Conservation (phyloP, 768 basidiomycete genomes). For the Rhodosporidiobolus sp. region DNA sequence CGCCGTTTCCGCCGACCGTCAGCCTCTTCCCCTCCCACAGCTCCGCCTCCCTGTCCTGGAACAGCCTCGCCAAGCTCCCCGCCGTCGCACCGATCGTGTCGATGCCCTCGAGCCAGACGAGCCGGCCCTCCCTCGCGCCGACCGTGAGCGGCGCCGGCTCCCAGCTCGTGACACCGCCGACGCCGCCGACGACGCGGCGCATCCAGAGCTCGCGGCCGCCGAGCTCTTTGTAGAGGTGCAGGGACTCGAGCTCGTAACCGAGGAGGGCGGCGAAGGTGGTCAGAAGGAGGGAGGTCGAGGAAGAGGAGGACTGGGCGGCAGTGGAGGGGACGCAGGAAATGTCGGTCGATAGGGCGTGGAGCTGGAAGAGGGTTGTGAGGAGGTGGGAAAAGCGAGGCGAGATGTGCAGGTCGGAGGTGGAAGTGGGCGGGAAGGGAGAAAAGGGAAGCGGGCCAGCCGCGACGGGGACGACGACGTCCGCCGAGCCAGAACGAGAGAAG, state of each 20-base stretch:
- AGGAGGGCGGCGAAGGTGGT: constrained; percentile 17
- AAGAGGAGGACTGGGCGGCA: constrained; percentile 9
- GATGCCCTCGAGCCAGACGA: constrained; percentile 31
- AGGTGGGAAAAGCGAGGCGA: constrained; percentile 28
- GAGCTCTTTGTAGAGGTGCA: constrained; percentile 36
- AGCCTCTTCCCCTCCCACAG: constrained; percentile 29
- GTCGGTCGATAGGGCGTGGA: constrained; percentile 25
- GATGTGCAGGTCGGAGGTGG: constrained; percentile 3
- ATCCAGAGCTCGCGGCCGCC: constrained; percentile 35
- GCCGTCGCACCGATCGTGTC: constrained; percentile 32
- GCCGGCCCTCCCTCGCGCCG: constrained; percentile 16
- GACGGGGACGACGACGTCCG: neutral
- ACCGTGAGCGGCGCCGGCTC: constrained; percentile 4
- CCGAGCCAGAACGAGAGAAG: constrained; percentile 1
- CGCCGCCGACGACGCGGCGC: constrained; percentile 21
- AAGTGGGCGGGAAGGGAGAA: neutral
- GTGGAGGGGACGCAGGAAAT: constrained; percentile 27
- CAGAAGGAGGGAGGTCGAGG: constrained; percentile 26
- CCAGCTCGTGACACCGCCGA: constrained; percentile 27
- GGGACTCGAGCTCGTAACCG: constrained; percentile 26
- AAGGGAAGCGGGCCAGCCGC: constrained; percentile 12
- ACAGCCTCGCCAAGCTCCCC: constrained; percentile 13
- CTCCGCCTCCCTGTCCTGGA: constrained; percentile 32
- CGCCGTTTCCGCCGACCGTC: neutral
- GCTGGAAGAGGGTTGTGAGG: constrained; percentile 30